phyloP scores from a whole-genome alignment of 2,329 filamentous ascomycete species.

The Arthrobotrys conoides region DNA sequence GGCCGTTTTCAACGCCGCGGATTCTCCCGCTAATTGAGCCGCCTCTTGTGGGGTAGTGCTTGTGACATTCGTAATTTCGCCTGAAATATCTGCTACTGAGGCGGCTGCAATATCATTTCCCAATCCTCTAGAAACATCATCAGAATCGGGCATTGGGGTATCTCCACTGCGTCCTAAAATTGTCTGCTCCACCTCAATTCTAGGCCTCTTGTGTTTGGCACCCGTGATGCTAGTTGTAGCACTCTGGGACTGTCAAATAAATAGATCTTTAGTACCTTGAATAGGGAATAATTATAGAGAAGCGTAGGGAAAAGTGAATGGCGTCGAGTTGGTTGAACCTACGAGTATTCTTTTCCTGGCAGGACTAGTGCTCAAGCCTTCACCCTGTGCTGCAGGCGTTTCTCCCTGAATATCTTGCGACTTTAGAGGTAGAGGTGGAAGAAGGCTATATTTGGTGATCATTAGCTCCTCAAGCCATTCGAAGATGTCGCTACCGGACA shows the following conservation, averaged over 20 bases:
- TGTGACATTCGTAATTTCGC: conserved; percentile 38
- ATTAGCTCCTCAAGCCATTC: conserved; percentile 47
- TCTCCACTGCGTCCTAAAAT: conserved; percentile 10
- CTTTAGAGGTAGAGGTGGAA: conserved; percentile 40
- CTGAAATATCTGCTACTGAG: not conserved
- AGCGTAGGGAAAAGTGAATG: not conserved
- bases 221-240: conserved; percentile 6
- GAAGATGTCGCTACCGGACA: conserved; percentile 13
- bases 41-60: conserved; percentile 14
- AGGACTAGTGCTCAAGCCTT: conserved; percentile 17
- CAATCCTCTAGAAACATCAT: not conserved
- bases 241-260: conserved; percentile 41
- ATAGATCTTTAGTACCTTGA: conserved; percentile 29
- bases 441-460: conserved; percentile 8
- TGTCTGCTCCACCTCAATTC: conserved; percentile 31
- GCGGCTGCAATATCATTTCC: conserved; percentile 6
- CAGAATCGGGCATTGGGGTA: conserved; percentile 32
- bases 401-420: conserved; percentile 14
- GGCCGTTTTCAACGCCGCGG: not conserved
- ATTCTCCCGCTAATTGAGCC: not conserved
- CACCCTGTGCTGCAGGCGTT: not conserved
- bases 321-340: conserved; percentile 13
- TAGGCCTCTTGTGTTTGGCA: conserved; percentile 45
- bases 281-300: not conserved
- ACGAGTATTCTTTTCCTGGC: conserved; percentile 55